Evolutionary conservation across 345 rosid species (phyloP), one percentile per base, ranked within the genome.

Genomic region (Acer campestre): DNA sequence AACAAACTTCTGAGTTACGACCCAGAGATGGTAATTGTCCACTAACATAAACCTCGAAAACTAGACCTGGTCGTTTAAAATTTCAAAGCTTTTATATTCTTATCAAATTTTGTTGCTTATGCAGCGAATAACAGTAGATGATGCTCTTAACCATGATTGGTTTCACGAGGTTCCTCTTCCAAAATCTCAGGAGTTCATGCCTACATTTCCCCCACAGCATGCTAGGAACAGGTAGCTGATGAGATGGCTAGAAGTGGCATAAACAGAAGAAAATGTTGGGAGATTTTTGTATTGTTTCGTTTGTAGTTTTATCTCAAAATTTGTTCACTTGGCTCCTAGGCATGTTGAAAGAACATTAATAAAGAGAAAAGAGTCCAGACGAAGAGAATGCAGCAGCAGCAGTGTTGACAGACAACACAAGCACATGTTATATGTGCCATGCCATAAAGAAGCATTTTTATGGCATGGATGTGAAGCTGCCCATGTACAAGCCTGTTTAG

Each of bases 101-200:
- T 20, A 79, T 40, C 2, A 55, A 22, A 31, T 76, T 70, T 38
- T 81, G 10, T 70, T 80, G 27, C 31, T 55, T 17, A n/a, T 86
- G 87, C 93, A 91, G 92, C 84, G 97, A 82, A 76, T 95, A 81
- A 86, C 98, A 56, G 98, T 79, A 65, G 95, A 89, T 61, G 95
- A 75, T 27, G 98, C 98, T 16, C 88, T 92, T 22, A 84, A 89
- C 77, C 98, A 95, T 79, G 81, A 86, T 48, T 95, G 98, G 98
- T 95, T 95, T 79, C 74, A 0, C 2, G 98, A 95, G 80, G 92
- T 86, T 67, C 98, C 98, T 70, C 87, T 87, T 14, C 90, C 98
- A 35, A 90, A 90, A 67, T 84, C 87, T 2, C 90, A 85, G 85
- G 97, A 93, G 6, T 88, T 89, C 75, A 89, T 91, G 93, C 98